These are phyloP conservation scores for Endoconidiophora polonica DNA, from an alignment of 2,329 filamentous ascomycete species.

Conservation along the genomic window DNA sequence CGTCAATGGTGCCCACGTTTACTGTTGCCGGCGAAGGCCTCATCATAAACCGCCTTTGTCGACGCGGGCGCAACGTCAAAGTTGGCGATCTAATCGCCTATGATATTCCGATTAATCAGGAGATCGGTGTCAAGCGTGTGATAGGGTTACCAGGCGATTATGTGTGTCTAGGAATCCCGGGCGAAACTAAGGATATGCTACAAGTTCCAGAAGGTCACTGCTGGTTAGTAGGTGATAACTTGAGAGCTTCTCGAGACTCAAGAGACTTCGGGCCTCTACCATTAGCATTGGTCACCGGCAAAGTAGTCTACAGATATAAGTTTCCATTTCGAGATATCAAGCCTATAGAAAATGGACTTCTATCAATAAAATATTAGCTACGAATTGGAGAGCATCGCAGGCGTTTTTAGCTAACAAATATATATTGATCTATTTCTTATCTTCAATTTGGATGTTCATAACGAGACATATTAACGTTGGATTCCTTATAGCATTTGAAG, in stretches of 20 bases:
- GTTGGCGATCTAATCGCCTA: conserved; percentile 81
- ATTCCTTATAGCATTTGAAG: no score
- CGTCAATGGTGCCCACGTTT: conserved; percentile 84
- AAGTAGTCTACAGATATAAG: conserved; percentile 48
- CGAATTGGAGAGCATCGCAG: no score
- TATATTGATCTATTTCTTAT: no score
- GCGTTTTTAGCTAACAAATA: no score
- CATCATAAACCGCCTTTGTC: conserved; percentile 49
- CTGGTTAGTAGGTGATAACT: conserved; percentile 79
- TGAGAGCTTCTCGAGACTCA: conserved; percentile 71
- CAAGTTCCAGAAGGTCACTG: conserved; percentile 85
- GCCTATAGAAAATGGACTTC: conserved; percentile 31
- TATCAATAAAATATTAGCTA: conserved; percentile 15
- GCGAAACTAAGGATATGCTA: conserved; percentile 16
- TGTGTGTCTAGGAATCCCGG: conserved; percentile 48
- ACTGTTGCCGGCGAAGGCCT: conserved; percentile 49
- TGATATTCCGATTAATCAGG: conserved; percentile 47
- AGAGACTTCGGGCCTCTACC: conserved; percentile 75
- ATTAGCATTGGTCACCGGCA: conserved; percentile 67
- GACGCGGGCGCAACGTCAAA: conserved; percentile 43
- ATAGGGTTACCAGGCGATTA: conserved; percentile 62
- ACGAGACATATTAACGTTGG: no score
- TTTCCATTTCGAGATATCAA: conserved; percentile 27
- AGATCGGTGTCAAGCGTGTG: conserved; percentile 62
- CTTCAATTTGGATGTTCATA: no score